Evolutionary conservation across 768 basidiomycete genomes (phyloP).

Genomic region (Lyophyllum decastes): DNA sequence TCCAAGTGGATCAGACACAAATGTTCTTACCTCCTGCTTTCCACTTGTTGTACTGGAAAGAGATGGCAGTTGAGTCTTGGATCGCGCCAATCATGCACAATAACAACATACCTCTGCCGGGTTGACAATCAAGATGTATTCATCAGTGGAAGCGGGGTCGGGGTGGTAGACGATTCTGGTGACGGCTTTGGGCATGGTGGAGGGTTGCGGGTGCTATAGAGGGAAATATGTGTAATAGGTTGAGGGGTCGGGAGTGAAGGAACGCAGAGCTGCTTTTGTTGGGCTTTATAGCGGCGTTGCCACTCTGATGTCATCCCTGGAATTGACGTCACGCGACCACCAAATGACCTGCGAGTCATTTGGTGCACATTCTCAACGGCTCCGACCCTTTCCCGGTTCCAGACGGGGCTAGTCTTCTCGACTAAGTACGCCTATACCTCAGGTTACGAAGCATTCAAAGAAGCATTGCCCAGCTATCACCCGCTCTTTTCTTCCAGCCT

Average conservation of each 20-base stretch:
- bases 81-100: conserved; percentile 2
- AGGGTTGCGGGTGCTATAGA: conserved; percentile 13
- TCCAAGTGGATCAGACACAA: conserved; percentile 13
- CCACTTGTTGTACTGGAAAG: conserved; percentile 71
- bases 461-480: not conserved
- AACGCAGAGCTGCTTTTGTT: not conserved
- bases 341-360: not conserved
- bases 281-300: conserved; percentile 17
- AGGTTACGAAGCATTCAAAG: too few species aligned
- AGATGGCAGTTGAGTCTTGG: conserved; percentile 10
- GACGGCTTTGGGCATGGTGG: conserved; percentile 46
- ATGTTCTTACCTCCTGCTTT: conserved; percentile 67
- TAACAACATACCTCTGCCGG: conserved; percentile 52
- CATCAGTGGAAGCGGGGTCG: conserved; percentile 67
- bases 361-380: too few species aligned
- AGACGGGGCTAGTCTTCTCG: too few species aligned
- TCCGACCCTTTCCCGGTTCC: not conserved
- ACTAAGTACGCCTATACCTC: too few species aligned
- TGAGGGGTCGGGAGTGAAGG: conserved; percentile 2
- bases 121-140: conserved; percentile 73
- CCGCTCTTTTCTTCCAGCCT: conserved; percentile 11
- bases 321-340: conserved; percentile 31
- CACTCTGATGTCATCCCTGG: conserved; percentile 24
- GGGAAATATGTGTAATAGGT: conserved; percentile 13
- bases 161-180: conserved; percentile 83